Percentiles rank a stretch among this genome's conserved stretches.
These are phyloP conservation scores for Candida taoyuanica DNA, from an alignment of 805 yeast genomes.

Conservation along the genomic window DNA sequence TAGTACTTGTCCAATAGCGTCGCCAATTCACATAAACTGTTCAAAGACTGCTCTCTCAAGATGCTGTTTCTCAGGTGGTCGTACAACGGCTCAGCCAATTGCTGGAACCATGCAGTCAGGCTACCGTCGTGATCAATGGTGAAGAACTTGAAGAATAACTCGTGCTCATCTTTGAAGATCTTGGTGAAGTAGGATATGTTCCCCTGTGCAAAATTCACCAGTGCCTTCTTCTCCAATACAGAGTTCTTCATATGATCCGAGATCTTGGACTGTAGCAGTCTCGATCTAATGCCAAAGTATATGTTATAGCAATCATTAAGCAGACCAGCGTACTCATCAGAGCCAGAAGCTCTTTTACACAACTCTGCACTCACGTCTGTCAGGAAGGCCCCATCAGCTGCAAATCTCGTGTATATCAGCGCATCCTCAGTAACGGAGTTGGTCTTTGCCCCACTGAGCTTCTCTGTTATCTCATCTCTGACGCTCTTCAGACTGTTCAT, in stretches of 20 bases:
- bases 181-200: conserved; percentile 57
- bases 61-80: conserved; percentile 63
- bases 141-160: conserved; percentile 54
- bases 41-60: conserved; percentile 65
- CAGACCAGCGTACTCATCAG: conserved; percentile 60
- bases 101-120: conserved; percentile 56
- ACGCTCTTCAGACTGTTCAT: conserved; percentile 35
- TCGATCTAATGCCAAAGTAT: conserved; percentile 56
- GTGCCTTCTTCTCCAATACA: conserved; percentile 26
- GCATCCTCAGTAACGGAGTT: conserved; percentile 52
- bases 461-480: conserved; percentile 28
- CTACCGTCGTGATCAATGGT: conserved; percentile 31
- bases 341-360: conserved; percentile 33
- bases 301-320: conserved; percentile 57
- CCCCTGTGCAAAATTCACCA: conserved; percentile 60
- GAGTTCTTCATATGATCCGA: conserved; percentile 33
- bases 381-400: conserved; percentile 37
- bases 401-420: conserved; percentile 61
- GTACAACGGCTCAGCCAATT: conserved; percentile 71
- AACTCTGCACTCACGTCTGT: conserved; percentile 34
- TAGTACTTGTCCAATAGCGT: conserved; percentile 62
- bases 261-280: conserved; percentile 42
- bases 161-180: conserved; percentile 55
- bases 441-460: conserved; percentile 22
- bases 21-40: conserved; percentile 68